These are phyloP conservation scores for Glarea lozoyensis DNA, from an alignment of 495 filamentous ascomycete species.

Conservation along the genomic window DNA sequence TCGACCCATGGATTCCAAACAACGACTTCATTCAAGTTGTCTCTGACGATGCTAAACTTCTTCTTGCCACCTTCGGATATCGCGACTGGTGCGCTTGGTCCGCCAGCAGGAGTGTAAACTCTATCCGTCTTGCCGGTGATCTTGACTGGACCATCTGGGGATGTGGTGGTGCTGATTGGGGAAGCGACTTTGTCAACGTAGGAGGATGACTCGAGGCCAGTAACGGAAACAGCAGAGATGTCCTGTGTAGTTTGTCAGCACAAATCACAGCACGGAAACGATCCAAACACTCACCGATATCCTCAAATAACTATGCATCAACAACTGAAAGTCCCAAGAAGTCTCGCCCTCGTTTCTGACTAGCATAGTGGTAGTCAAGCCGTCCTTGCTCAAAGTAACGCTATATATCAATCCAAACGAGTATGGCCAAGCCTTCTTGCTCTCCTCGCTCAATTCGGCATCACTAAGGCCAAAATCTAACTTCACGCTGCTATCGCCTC, in stretches of 20 bases:
- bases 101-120: conserved; percentile 43
- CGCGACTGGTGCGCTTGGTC: conserved; percentile 29
- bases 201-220: conserved; percentile 59
- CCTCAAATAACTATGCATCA: conserved; percentile 85
- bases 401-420: conserved; percentile 87
- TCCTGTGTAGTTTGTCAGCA: conserved; percentile 39
- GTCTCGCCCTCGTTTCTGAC: conserved; percentile 76
- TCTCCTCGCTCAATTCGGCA: conserved; percentile 54
- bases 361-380: conserved; percentile 72
- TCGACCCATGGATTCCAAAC: conserved; percentile 97
- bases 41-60: conserved; percentile 62
- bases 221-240: conserved; percentile 58
- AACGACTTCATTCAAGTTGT: conserved; percentile 76
- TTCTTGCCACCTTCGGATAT: conserved; percentile 53
- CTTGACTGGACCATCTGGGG: conserved; percentile 25
- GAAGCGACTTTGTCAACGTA: conserved; percentile 77
- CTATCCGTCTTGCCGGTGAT: conserved; percentile 78
- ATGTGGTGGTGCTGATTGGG: conserved; percentile 39
- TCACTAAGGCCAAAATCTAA: conserved; percentile 88
- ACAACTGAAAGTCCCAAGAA: conserved; percentile 81
- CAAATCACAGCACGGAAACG: neutral
- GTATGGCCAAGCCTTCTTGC: conserved; percentile 63
- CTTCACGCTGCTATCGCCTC: conserved; percentile 62
- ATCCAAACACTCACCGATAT: conserved; percentile 52
- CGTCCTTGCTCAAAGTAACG: conserved; percentile 68